Evolutionary conservation across 1,139 yeast species (phyloP).

Genomic region (Torulaspora globosa): DNA sequence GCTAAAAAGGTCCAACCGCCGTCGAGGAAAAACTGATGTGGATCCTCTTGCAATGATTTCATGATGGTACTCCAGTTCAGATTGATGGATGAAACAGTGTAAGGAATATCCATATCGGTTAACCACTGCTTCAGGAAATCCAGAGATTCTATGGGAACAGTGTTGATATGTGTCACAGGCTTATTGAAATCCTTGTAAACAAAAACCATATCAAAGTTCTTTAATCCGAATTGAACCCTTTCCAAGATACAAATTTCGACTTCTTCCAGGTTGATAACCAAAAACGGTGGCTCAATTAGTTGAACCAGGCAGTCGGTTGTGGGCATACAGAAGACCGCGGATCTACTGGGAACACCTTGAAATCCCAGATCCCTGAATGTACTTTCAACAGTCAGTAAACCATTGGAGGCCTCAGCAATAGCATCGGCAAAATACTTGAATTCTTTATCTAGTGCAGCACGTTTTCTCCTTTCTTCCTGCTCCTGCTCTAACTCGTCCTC

Average conservation of each 20-base stretch:
- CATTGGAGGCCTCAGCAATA: conserved; percentile 82
- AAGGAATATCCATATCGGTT: conserved; percentile 92
- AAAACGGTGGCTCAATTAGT: conserved; percentile 89
- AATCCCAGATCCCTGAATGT: conserved; percentile 96
- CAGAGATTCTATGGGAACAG: conserved; percentile 87
- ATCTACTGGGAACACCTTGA: conserved; percentile 95
- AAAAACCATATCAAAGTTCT: conserved; percentile 92
- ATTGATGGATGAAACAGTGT: conserved; percentile 91
- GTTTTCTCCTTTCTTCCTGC: conserved; percentile 94
- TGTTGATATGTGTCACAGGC: conserved; percentile 88
- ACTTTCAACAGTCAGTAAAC: conserved; percentile 78
- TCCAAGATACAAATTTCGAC: conserved; percentile 94
- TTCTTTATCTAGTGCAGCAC: conserved; percentile 86
- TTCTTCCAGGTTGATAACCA: conserved; percentile 86
- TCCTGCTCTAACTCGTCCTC: conserved; percentile 98
- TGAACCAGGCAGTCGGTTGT: conserved; percentile 95
- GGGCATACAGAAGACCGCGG: conserved; percentile 93
- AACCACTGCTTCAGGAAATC: conserved; percentile 96
- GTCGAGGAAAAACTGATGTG: conserved; percentile 85
- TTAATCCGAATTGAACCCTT: conserved; percentile 94
- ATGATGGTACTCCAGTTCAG: conserved; percentile 94
- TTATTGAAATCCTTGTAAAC: conserved; percentile 85
- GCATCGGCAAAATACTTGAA: conserved; percentile 85
- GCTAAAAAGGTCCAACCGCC: conserved; percentile 97
- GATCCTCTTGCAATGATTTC: conserved; percentile 90